These are phyloP conservation scores for Fusarium pininemorale DNA, from an alignment of 2,329 filamentous ascomycete species.

Conservation along the genomic window DNA sequence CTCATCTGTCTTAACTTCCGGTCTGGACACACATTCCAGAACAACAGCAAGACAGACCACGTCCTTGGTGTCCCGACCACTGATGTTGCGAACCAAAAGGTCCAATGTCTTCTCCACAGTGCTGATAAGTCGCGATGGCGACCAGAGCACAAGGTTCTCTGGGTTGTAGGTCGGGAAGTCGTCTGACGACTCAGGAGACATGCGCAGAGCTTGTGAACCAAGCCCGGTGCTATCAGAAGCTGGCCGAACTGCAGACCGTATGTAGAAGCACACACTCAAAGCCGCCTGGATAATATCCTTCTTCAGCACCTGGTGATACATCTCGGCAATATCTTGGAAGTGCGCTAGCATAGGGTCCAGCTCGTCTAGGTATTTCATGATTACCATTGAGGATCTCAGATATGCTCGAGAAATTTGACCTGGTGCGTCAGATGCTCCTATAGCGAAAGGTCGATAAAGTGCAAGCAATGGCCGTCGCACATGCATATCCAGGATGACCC, in stretches of 20 bases:
- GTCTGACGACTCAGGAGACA: constrained; percentile 49
- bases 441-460: constrained; percentile 64
- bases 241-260: constrained; percentile 49
- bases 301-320: constrained; percentile 63
- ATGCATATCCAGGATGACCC: constrained; percentile 63
- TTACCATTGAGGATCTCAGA: constrained; percentile 63
- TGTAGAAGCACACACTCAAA: constrained; percentile 65
- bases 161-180: constrained; percentile 47
- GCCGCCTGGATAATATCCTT: constrained; percentile 65
- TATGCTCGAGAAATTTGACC: constrained; percentile 62
- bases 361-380: constrained; percentile 65
- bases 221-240: constrained; percentile 43
- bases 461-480: constrained; percentile 61
- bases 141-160: constrained; percentile 54
- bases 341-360: constrained; percentile 58
- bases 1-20: constrained; percentile 54
- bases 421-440: constrained; percentile 61
- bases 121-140: constrained; percentile 51
- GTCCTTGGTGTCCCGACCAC: constrained; percentile 61
- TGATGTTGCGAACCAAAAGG: constrained; percentile 56
- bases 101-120: constrained; percentile 60
- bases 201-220: constrained; percentile 44
- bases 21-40: constrained; percentile 55
- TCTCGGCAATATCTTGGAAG: constrained; percentile 59
- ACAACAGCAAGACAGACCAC: constrained; percentile 60